These are phyloP conservation scores for Globisporangium middletonii DNA, from an alignment of 352 stramenopile species.

Conservation along the genomic window DNA sequence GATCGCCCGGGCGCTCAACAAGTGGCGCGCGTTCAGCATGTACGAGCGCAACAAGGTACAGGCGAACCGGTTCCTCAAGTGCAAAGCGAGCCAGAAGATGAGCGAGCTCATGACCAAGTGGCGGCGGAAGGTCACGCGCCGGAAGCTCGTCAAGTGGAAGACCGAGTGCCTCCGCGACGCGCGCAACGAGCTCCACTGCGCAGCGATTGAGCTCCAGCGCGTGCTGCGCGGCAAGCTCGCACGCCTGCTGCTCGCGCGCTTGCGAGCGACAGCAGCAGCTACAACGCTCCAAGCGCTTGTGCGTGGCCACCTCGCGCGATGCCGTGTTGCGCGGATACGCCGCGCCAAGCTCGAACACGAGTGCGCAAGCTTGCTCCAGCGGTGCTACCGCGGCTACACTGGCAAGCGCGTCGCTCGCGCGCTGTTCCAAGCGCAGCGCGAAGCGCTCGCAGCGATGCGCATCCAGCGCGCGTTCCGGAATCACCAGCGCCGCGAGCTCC, in stretches of 20 bases:
- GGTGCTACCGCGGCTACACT: constrained; percentile 71
- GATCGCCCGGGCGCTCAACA: constrained; percentile 57
- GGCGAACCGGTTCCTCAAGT: constrained; percentile 78
- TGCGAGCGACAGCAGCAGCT: constrained; percentile 24
- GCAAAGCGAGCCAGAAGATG: constrained; percentile 73
- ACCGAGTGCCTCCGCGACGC: constrained; percentile 37
- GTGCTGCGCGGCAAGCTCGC: constrained; percentile 43
- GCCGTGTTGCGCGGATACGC: constrained; percentile 17
- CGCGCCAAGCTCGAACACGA: constrained; percentile 40
- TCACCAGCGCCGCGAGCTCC: constrained; percentile 49
- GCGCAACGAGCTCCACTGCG: constrained; percentile 49
- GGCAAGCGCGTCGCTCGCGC: constrained; percentile 57
- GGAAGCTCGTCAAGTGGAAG: constrained; percentile 47
- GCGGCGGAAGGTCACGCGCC: constrained; percentile 41
- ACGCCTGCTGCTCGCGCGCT: constrained; percentile 17
- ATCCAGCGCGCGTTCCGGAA: constrained; percentile 71
- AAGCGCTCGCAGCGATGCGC: constrained; percentile 40
- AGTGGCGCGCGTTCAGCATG: constrained; percentile 61
- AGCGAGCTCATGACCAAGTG: constrained; percentile 58
- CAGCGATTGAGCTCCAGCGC: constrained; percentile 70
- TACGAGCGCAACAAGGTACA: constrained; percentile 77
- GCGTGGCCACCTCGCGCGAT: constrained; percentile 32
- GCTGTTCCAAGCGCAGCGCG: constrained; percentile 60
- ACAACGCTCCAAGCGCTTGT: constrained; percentile 45
- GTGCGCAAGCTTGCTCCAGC: constrained; percentile 48